Evolutionary conservation across 2,329 filamentous ascomycete genomes (phyloP), one percentile per base, ranked within the genome.

Genomic region (Lachnellula arida): DNA sequence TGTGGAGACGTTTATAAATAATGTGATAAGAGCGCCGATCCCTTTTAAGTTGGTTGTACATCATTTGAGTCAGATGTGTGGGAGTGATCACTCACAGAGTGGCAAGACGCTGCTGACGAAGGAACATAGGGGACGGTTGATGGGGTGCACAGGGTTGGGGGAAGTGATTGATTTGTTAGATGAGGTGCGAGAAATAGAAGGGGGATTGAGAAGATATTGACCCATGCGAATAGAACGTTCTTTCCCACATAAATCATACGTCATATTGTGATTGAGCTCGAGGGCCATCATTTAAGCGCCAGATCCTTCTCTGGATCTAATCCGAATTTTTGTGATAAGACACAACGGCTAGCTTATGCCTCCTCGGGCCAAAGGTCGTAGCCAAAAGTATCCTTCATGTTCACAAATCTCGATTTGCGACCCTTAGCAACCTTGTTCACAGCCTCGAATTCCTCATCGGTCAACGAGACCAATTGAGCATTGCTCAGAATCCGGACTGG

Each of bases 321-420:
- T 7, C 28, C 22, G 22, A 32, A 9, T 19, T 22, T 17, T 11
- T 4, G 9, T 2, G 11, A n/a, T 28, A 14, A 22, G 4, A 5
- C 5, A n/a, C 44, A 25, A 14, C 14, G 6, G 14, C 46, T n/a
- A 34, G 46, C 46, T 50, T 53, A 60, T 19, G 46, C 50, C 74
- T 85, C 82, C 66, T 85, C 80, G 0, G 83, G 78, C 84, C 83
- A 86, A 49, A 89, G 80, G 64, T 90, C 78, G 69, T 87, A 88
- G 6, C 87, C 87, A 70, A 90, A 90, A 1, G 85, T 88, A 62
- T 89, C 86, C 78, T 88, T 90, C 87, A 90, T 90, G 75, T 91
- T 89, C 57, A 91, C 87, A 67, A 91, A 90, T 39, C 87, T 81
- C 25, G 80, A 81, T 71, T 88, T 83, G 51, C 86, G 78, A 37